phyloP scores from a whole-genome alignment of 768 basidiomycete species.

The Rhizopogon sp. region DNA sequence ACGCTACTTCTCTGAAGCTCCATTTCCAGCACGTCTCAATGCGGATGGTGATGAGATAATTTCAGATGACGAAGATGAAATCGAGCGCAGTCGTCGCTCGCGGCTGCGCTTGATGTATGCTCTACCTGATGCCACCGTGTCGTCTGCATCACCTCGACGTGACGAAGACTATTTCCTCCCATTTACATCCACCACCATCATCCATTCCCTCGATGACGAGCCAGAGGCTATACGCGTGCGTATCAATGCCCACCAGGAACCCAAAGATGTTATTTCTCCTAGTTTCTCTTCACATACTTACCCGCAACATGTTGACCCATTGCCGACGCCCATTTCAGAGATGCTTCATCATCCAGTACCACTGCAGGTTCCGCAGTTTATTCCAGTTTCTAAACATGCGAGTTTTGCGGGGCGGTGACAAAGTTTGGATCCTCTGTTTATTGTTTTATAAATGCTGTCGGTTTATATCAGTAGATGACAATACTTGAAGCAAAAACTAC shows the following conservation, averaged over 20 bases:
- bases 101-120: conserved; percentile 31
- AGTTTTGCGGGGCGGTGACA: conserved; percentile 27
- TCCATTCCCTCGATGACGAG: background rate
- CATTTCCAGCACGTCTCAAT: conserved; percentile 29
- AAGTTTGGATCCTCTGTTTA: background rate
- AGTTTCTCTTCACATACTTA: conserved; percentile 10
- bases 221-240: conserved; percentile 6
- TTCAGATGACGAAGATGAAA: conserved; percentile 55
- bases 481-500: background rate
- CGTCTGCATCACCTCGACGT: background rate
- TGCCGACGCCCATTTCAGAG: conserved; percentile 51
- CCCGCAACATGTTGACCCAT: conserved; percentile 34
- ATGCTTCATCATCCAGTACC: conserved; percentile 34
- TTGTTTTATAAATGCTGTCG: background rate
- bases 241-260: conserved; percentile 4
- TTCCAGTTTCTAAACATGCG: conserved; percentile 23
- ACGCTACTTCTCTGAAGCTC: background rate
- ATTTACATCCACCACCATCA: background rate
- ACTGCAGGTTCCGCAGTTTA: conserved; percentile 2
- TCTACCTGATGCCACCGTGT: conserved; percentile 6
- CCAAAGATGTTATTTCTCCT: conserved; percentile 6
- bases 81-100: conserved; percentile 49
- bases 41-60: conserved; percentile 62
- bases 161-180: conserved; percentile 4
- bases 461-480: background rate